A percentile compares a stretch with the other conserved stretches of the same genome.
These are phyloP conservation scores for Hanseniaspora nectarophila DNA, from an alignment of 805 yeast species.

Conservation along the genomic window DNA sequence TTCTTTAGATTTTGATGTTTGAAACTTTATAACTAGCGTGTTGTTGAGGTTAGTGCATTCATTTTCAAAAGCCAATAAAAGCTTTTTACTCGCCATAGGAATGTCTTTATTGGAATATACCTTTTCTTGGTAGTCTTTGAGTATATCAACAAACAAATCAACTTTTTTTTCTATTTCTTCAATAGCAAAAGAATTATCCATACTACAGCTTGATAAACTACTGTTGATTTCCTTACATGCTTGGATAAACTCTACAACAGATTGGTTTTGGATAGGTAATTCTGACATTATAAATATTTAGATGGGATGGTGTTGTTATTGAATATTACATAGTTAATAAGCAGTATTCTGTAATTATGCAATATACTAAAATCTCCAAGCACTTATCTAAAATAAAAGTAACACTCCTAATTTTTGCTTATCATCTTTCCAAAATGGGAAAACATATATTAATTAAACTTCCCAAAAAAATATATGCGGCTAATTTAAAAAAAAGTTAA, in stretches of 20 bases:
- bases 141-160: conserved; percentile 24
- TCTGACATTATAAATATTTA: background rate
- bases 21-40: conserved; percentile 24
- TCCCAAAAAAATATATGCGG: background rate
- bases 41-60: conserved; percentile 33
- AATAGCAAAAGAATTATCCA: background rate
- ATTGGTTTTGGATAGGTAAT: background rate
- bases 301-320: background rate
- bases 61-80: conserved; percentile 22
- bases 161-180: conserved; percentile 17
- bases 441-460: background rate
- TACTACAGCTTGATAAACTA: conserved; percentile 13
- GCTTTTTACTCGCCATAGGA: conserved; percentile 18
- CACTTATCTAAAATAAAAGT: background rate
- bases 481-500: no score
- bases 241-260: conserved; percentile 14
- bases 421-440: background rate
- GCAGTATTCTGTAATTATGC: no score
- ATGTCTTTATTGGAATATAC: conserved; percentile 20
- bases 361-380: no score
- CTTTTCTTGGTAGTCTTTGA: conserved; percentile 26
- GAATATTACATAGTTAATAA: no score
- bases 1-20: conserved; percentile 16
- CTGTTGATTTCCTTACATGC: conserved; percentile 21
- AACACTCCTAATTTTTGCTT: no score